Evolutionary conservation across 352 stramenopile genomes (phyloP).

Genomic region (Phytophthora cryptogea): DNA sequence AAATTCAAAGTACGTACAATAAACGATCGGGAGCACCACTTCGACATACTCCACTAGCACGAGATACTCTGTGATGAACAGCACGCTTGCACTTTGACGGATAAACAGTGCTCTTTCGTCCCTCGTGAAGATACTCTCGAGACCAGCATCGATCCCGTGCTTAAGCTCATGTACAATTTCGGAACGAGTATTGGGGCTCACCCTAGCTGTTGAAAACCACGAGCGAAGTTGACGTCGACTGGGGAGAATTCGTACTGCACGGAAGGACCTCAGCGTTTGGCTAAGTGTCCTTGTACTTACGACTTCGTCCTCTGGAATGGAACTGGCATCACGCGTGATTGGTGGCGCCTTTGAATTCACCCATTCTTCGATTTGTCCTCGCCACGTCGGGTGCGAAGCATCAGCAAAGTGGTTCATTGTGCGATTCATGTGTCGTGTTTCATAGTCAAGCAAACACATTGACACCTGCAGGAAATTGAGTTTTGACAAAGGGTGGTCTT

Average conservation of each 20-base stretch:
- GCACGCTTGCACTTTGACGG: constrained; percentile 23
- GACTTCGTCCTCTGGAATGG: too few relatives aligned
- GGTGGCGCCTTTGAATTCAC: not conserved
- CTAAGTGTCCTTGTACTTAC: too few relatives aligned
- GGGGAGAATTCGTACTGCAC: too few relatives aligned
- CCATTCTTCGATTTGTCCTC: constrained; percentile 2
- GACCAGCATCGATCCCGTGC: too few relatives aligned
- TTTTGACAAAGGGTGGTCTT: constrained; percentile 3
- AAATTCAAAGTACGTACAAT: constrained; percentile 35
- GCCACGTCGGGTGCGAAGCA: not conserved
- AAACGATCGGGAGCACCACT: constrained; percentile 40
- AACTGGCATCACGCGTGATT: too few relatives aligned
- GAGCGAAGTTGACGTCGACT: too few relatives aligned
- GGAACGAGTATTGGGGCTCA: not conserved
- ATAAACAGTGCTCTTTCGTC: constrained; percentile 25
- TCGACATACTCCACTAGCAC: constrained; percentile 47
- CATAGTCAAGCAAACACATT: constrained; percentile 4
- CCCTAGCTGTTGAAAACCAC: too few relatives aligned
- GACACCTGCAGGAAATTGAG: constrained; percentile 23
- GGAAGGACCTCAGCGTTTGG: too few relatives aligned
- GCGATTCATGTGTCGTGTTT: not conserved
- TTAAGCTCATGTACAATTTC: not conserved
- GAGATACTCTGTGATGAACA: constrained; percentile 47
- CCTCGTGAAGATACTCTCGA: constrained; percentile 7
- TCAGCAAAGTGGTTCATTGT: not conserved